Evolutionary conservation across 2,329 filamentous ascomycete species (phyloP).

Genomic region (Scleromitrula shiraiana): DNA sequence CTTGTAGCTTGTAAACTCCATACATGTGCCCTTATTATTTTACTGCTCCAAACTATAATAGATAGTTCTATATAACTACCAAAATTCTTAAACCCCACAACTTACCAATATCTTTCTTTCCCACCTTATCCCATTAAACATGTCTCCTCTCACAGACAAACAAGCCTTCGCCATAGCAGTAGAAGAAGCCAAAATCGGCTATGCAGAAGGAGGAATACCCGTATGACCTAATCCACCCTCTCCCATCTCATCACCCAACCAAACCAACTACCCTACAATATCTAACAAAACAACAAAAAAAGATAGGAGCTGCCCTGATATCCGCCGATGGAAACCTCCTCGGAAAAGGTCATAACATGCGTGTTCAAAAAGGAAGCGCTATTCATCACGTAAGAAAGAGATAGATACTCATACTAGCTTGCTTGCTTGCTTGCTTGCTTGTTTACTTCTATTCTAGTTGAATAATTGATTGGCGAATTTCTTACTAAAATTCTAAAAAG

Average conservation of each 20-base stretch:
- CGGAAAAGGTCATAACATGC: constrained; percentile 67
- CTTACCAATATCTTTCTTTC: not conserved
- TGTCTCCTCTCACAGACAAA: constrained; percentile 29
- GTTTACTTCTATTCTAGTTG: too few species aligned
- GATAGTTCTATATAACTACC: too few species aligned
- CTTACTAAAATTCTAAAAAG: constrained; percentile 40
- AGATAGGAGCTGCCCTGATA: constrained; percentile 54
- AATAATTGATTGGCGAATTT: too few species aligned
- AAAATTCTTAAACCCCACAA: not conserved
- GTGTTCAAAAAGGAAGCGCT: constrained; percentile 62
- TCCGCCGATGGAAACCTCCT: constrained; percentile 61
- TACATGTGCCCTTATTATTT: too few species aligned
- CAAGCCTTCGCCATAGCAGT: constrained; percentile 38
- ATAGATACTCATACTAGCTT: too few species aligned
- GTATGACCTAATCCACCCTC: constrained; percentile 32
- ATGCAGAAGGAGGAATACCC: constrained; percentile 41
- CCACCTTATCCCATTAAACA: not conserved
- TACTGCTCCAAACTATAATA: too few species aligned
- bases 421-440: too few species aligned
- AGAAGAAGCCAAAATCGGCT: constrained; percentile 39
- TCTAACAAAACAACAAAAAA: too few species aligned
- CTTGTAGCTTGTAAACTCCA: too few species aligned
- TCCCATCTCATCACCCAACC: not conserved
- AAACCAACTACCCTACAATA: too few species aligned
- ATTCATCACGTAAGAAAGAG: constrained; percentile 66